These are phyloP conservation scores for Sugiyamaella xylanicola DNA, from an alignment of 1,139 yeast species.

Conservation along the genomic window DNA sequence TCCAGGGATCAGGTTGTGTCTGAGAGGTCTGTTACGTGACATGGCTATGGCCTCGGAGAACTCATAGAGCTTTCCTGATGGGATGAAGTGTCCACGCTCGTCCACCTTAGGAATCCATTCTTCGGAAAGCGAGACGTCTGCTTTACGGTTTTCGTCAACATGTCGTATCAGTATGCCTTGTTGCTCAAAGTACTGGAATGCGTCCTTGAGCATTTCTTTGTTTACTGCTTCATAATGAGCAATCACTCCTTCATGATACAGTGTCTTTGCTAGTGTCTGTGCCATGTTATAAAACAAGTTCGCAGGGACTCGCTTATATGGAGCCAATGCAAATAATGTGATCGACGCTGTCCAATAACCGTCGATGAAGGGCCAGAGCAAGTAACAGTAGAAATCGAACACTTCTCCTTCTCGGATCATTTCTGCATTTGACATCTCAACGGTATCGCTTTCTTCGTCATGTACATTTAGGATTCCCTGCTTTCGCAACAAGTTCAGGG, in stretches of 20 bases:
- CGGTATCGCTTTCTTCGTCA: constrained; percentile 29
- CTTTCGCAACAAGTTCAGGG: constrained; percentile 37
- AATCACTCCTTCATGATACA: constrained; percentile 47
- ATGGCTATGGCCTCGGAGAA: constrained; percentile 38
- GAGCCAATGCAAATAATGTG: constrained; percentile 43
- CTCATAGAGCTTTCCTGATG: constrained; percentile 37
- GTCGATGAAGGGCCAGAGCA: constrained; percentile 50
- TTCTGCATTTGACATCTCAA: constrained; percentile 39
- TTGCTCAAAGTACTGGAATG: constrained; percentile 41
- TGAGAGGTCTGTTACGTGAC: constrained; percentile 36
- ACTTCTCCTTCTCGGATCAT: constrained; percentile 38
- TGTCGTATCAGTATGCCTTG: constrained; percentile 41
- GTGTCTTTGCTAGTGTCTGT: constrained; percentile 47
- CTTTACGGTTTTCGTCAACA: constrained; percentile 24
- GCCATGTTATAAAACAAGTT: constrained; percentile 41
- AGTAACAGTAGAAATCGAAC: constrained; percentile 47
- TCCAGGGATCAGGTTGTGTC: constrained; percentile 32
- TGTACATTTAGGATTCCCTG: constrained; percentile 38
- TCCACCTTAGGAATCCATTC: constrained; percentile 31
- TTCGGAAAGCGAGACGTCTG: constrained; percentile 23
- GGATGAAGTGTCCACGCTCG: constrained; percentile 28
- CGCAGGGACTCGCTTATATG: constrained; percentile 25
- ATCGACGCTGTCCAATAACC: constrained; percentile 49
- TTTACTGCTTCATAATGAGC: constrained; percentile 48
- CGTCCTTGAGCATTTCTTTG: constrained; percentile 46